Base-by-base conservation (phyloP, 2,329 filamentous ascomycete species). In the Fusarium dlaminii region DNA sequence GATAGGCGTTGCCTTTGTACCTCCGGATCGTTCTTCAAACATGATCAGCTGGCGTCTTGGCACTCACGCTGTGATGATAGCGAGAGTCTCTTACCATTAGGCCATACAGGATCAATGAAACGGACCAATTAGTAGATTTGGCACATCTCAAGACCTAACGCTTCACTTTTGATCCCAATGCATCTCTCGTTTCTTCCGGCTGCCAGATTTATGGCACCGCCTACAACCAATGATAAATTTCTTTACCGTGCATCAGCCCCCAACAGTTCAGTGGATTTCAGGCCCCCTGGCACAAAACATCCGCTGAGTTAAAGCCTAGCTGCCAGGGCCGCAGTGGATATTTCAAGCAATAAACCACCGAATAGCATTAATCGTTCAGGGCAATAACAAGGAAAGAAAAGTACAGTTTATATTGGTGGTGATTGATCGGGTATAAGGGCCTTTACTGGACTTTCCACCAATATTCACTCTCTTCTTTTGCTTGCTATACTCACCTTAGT, bases 101-200 rank as follows among this genome's bases (percentile, higher is more conserved):
- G 55, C 63, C 67, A 70, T 4, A 64, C 15, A 30, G 10, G 1
- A 7, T 30, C 8, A 4, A 17, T 17, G 2, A 15, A 29, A 22
- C 3, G 3, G 29, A 5, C 24, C 10, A 12, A n/a, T 18, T 43
- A 8, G 13, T 46, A 11, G 10, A 6, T 15, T 29, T 6, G 10
- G 20, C 1, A 29, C 9, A 22, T 15, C 4, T 1, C 45, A 46
- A 29, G 2, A 3, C 24, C 7, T n/a, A 9, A 8, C 3, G 15
- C 10, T 17, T 30, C 20, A 12, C 2, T 9, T 30, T 9, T 12
- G 20, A 7, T 24, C 29, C 3, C 5, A 30, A 8, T 48, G 15
- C 29, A 12, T 7, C 6, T 17, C 42, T 24, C 3, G 11, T n/a
- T 43, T 27, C 17, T 30, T 17, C 7, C 12, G 42, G 7, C 11